Evolutionary conservation across 1,139 yeast genomes (phyloP).

Genomic region (Taphrina pruni): DNA sequence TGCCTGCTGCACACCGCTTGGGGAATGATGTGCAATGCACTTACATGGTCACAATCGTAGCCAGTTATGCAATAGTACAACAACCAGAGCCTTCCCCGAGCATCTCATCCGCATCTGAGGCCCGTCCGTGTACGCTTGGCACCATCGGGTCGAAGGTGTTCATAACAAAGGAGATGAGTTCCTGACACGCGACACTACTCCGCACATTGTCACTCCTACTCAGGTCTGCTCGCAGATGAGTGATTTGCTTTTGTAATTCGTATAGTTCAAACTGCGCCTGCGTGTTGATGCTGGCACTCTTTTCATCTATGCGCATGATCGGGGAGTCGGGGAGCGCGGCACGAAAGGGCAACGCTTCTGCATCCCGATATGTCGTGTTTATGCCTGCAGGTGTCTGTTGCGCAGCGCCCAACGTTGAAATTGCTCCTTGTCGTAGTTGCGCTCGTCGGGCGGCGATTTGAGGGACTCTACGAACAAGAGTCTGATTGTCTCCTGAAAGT

Average conservation of each 20-base stretch:
- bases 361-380: neutral
- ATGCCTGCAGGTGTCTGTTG: neutral
- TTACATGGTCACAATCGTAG: neutral
- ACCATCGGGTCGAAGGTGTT: conserved; percentile 22
- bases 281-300: neutral
- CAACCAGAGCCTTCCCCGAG: conserved; percentile 15
- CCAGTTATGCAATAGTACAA: conserved; percentile 4
- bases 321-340: neutral
- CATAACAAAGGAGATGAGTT: conserved; percentile 22
- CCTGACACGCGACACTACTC: conserved; percentile 29
- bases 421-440: neutral
- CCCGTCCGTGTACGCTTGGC: conserved; percentile 31
- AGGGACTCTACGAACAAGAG: neutral
- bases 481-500: no score
- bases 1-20: neutral
- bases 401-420: neutral
- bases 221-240: conserved; percentile 1
- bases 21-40: neutral
- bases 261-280: conserved; percentile 7
- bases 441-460: conserved; percentile 19
- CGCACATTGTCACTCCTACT: neutral
- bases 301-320: no score
- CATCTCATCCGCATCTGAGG: conserved; percentile 3
- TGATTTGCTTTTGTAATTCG: neutral
- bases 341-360: neutral